Evolutionary conservation across 2,329 filamentous ascomycete genomes (phyloP), one percentile per base, ranked within the genome.

Genomic region (Lachnellula hyalina): DNA sequence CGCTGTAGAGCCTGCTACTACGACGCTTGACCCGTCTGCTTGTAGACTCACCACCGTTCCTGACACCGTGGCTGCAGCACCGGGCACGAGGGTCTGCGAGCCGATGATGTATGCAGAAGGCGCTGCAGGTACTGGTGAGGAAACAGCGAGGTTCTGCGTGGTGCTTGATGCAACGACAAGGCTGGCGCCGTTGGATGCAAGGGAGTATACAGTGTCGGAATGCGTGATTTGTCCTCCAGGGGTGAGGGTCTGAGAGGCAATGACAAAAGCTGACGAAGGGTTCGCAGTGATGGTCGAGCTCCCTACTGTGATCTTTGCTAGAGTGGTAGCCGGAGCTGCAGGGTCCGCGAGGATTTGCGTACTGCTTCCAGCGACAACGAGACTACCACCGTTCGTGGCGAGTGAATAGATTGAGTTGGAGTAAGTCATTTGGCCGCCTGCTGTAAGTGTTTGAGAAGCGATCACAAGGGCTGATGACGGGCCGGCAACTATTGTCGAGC

Each of bases 401-500:
- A 50, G 32, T 1, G 48, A 50, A 15, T 28, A 50, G 15, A 41
- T 25, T 25, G 48, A 28, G 21, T 38, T 17, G 3, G 34, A 34
- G 12, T 50, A 28, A 2, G 38, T 50, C 1, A 50, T n/a, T 17
- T 50, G 48, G 3, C 48, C 48, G 7, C 48, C 48, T 25, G 48
- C 34, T 23, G 48, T 50, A 5, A 50, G 48, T 35, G 11, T 42
- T 50, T 50, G 48, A n/a, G 48, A 50, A 7, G 36, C 48, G 14
- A 50, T 14, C 9, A 50, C 35, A 17, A 50, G 61, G 36, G 38
- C 49, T 11, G 49, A 51, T 12, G 49, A 51, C 11, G 49, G n/a
- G 25, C 67, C 34, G 54, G 65, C 4, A 54, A 64, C n/a, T 63
- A 67, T 55, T 61, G 65, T 11, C 55, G 66, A 47, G 63, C 66